phyloP scores from a whole-genome alignment of 2,329 filamentous ascomycete species.

The Neonectria ditissima region DNA sequence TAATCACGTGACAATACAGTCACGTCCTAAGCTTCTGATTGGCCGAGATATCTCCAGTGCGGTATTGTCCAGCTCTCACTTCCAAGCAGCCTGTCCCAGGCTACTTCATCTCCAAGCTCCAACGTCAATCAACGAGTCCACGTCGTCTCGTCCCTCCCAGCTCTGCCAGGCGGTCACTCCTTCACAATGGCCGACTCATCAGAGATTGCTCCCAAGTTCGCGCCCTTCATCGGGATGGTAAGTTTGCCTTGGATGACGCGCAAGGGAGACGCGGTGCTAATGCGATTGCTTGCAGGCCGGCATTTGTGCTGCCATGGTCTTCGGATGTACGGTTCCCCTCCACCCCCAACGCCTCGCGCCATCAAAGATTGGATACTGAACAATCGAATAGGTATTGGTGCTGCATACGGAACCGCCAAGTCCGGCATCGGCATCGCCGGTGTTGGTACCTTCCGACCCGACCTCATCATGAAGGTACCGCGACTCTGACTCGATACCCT shows the following conservation, averaged over 20 bases:
- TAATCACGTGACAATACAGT: slow-evolving; percentile 27
- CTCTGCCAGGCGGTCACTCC: slow-evolving; percentile 36
- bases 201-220: slow-evolving; percentile 80
- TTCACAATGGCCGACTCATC: slow-evolving; percentile 64
- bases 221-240: slow-evolving; percentile 91
- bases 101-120: slow-evolving; percentile 46
- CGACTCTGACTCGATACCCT: slow-evolving; percentile 4
- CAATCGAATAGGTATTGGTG: slow-evolving; percentile 69
- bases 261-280: slow-evolving; percentile 40
- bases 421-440: slow-evolving; percentile 89
- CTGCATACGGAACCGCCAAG: slow-evolving; percentile 89
- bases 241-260: slow-evolving; percentile 49
- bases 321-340: slow-evolving; percentile 73
- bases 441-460: slow-evolving; percentile 85
- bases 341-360: slow-evolving; percentile 27
- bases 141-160: slow-evolving; percentile 33
- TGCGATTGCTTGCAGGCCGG: slow-evolving; percentile 67
- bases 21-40: slow-evolving; percentile 28
- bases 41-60: slow-evolving; percentile 33
- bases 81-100: slow-evolving; percentile 39
- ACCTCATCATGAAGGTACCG: slow-evolving; percentile 90
- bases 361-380: slow-evolving; percentile 42
- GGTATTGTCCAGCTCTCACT: slow-evolving; percentile 37
- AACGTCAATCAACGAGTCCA: slow-evolving; percentile 36
- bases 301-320: slow-evolving; percentile 85